Percentiles rank a stretch among this genome's conserved stretches.
phyloP scores from a whole-genome alignment of 2,329 filamentous ascomycete genomes.

The Chaetoscypha palmicola region DNA sequence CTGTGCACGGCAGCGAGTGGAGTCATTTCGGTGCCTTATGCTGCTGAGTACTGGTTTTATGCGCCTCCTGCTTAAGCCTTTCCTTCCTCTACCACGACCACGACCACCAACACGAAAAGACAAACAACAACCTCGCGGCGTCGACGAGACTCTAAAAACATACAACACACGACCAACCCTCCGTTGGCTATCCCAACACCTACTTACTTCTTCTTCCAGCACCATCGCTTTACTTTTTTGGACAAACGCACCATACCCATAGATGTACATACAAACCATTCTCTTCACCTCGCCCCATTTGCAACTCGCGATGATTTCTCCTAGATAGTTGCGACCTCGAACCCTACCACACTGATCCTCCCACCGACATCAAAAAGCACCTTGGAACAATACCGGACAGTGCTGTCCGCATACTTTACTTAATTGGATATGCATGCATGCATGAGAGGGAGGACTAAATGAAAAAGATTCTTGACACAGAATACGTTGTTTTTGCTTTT shows the following conservation, averaged over 20 bases:
- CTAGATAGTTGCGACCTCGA: not conserved
- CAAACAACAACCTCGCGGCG: not conserved
- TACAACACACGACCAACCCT: not conserved
- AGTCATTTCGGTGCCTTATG: slow-evolving; percentile 22
- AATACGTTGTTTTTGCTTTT: no score
- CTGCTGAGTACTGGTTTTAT: slow-evolving; percentile 29
- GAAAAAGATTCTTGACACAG: no score
- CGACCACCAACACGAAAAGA: no score
- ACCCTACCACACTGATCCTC: not conserved
- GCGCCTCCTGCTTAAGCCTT: no score
- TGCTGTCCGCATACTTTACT: no score
- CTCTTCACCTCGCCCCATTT: slow-evolving; percentile 1
- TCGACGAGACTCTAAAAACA: not conserved
- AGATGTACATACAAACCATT: slow-evolving; percentile 10
- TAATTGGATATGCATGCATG: no score
- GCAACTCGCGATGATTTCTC: not conserved
- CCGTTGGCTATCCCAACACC: not conserved
- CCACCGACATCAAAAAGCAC: not conserved
- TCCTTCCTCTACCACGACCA: no score
- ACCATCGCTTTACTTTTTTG: not conserved
- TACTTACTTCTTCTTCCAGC: not conserved
- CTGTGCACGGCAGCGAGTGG: slow-evolving; percentile 14
- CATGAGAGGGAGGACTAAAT: no score
- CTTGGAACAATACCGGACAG: no score
- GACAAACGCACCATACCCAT: not conserved